These are phyloP conservation scores for Leccinellum albellum DNA, from an alignment of 768 basidiomycete genomes.

Conservation along the genomic window DNA sequence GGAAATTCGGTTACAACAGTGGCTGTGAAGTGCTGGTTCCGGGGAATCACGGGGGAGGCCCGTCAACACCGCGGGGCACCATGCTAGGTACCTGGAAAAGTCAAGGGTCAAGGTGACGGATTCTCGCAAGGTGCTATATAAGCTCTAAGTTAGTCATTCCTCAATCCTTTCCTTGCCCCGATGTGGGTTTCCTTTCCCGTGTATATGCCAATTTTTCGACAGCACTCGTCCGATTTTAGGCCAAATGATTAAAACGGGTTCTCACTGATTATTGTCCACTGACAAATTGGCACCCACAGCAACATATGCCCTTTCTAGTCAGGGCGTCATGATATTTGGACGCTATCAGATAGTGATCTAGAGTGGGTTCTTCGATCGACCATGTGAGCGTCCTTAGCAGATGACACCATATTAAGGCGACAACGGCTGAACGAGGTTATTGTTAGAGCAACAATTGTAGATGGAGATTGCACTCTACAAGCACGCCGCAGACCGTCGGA, in stretches of 20 bases:
- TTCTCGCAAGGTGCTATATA: neutral
- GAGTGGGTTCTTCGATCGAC: neutral
- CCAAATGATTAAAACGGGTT: neutral
- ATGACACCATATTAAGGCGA: neutral
- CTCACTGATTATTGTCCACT: neutral
- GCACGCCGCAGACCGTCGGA: neutral
- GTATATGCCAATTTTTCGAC: neutral
- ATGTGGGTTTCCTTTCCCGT: conserved; percentile 4
- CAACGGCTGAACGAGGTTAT: neutral
- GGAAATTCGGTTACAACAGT: neutral
- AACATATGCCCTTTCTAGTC: neutral
- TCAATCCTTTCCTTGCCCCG: neutral
- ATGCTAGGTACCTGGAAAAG: conserved; percentile 7
- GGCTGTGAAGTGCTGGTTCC: conserved; percentile 5
- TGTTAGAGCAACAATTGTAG: neutral
- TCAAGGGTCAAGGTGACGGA: neutral
- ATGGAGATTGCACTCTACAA: neutral
- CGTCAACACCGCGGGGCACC: conserved; percentile 2
- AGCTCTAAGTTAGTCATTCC: neutral
- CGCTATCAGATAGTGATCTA: conserved; percentile 9
- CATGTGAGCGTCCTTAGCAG: conserved; percentile 2
- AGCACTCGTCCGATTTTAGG: neutral
- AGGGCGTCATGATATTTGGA: neutral
- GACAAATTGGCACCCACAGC: neutral
- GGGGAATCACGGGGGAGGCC: neutral